Conservation (phyloP, 345 rosid genomes). For the Rhizophora mangle region DNA sequence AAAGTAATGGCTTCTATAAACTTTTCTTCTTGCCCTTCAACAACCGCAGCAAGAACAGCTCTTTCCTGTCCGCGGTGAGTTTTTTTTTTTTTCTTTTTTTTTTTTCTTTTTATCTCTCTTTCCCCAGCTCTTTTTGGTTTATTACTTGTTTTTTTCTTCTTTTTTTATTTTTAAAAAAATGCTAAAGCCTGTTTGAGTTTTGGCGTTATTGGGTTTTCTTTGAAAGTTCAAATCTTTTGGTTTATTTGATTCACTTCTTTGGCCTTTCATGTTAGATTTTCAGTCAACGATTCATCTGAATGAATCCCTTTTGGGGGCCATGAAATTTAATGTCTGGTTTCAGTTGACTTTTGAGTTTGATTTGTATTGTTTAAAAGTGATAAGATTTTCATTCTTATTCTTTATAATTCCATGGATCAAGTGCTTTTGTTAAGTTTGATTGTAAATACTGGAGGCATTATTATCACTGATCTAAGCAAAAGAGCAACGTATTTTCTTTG, state of each 20-base stretch:
- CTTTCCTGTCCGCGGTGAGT: conserved; percentile 15
- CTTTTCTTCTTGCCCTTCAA: conserved; percentile 17
- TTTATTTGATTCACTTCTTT: neutral
- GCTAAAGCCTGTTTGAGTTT: neutral
- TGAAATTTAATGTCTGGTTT: neutral
- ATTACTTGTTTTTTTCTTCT: neutral
- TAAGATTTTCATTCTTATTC: neutral
- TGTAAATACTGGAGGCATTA: neutral
- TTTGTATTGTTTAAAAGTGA: neutral
- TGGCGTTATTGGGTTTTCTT: neutral
- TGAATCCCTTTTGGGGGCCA: neutral
- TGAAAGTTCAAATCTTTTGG: neutral
- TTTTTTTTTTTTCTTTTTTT: neutral
- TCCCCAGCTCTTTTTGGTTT: neutral
- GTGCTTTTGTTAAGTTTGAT: neutral
- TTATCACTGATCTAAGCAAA: neutral
- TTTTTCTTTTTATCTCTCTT: neutral
- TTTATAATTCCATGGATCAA: neutral
- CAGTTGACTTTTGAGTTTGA: neutral
- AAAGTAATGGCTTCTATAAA: conserved; percentile 16
- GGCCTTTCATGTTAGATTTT: neutral
- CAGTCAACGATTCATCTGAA: neutral
- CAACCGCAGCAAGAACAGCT: conserved; percentile 12
- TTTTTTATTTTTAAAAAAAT: neutral
- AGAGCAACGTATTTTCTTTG: neutral